Evolutionary conservation across 805 yeast genomes (phyloP), one percentile per base, ranked within the genome.

Genomic region (Sugiyamaella valdiviana): DNA sequence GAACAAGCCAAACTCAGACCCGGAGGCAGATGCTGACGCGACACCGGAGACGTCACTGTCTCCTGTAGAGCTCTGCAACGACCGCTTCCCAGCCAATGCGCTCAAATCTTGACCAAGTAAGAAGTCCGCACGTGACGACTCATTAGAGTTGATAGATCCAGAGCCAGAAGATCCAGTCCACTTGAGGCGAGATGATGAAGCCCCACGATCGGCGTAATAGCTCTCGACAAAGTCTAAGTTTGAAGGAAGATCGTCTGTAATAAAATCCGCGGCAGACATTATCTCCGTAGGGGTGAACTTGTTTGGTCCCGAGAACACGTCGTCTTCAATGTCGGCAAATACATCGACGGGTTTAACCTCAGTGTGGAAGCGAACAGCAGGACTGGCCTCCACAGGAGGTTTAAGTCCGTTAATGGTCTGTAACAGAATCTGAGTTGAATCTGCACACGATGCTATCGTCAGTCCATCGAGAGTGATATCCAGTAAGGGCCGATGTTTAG

Each of bases 341-440:
- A 76, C 53, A 52, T 78, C 66, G 2, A 77, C 56, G 9, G 63
- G 67, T 2, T 68, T 59, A 7, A 57, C 61, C 29, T 63, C 57
- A 7, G 65, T 59, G 43, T 72, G 77, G 61, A 75, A 83, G 63
- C 80, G 85, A 32, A 78, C 77, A 2, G 78, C 78, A 51, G 80
- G 80, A 0, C 73, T 70, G 36, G 50, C 49, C 51, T 83, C 80
- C 1, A 85, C 64, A 0, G 90, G 89, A 12, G 78, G 78, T 56
- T 84, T 85, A 57, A 90, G 68, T 58, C 88, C 95, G 51, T 78
- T 80, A 7, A 82, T 54, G 6, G 85, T 58, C 52, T 84, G 95
- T 1, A 79, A 52, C 38, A 90, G 63, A 10, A 91, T 78, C 57
- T 86, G 83, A 0, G 81, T 74, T 0, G 96, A 87, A 61, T 90